Conservation (phyloP, 306 rosid species). For the Trichosanthes truncata region DNA sequence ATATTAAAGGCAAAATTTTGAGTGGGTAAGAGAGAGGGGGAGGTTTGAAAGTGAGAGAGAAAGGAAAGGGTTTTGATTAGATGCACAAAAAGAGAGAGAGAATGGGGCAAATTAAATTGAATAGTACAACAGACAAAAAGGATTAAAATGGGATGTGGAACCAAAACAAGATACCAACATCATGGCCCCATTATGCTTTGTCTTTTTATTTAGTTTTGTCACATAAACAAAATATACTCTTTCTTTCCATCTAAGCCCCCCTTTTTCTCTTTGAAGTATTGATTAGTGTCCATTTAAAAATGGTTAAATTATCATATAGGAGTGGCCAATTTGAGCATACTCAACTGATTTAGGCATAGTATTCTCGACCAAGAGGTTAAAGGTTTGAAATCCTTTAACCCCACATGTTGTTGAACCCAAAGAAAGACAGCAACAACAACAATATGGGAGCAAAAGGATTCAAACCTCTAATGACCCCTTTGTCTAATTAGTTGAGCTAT, state of each 20-base stretch:
- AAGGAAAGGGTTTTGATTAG: neutral
- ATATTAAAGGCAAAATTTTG: neutral
- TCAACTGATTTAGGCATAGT: neutral
- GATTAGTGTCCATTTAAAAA: neutral
- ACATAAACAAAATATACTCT: neutral
- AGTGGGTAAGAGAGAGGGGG: neutral
- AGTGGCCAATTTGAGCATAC: too few relatives aligned
- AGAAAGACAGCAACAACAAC: too few relatives aligned
- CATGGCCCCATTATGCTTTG: constrained; percentile 41
- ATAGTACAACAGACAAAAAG: constrained; percentile 29
- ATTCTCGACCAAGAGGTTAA: too few relatives aligned
- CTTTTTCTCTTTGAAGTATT: neutral
- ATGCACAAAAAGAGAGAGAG: neutral
- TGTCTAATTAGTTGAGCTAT: too few relatives aligned
- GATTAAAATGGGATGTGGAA: constrained; percentile 25
- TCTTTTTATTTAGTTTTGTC: constrained; percentile 3
- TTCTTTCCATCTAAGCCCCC: neutral
- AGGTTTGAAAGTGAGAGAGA: neutral
- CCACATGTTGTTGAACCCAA: neutral
- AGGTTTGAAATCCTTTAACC: too few relatives aligned
- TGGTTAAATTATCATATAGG: too few relatives aligned
- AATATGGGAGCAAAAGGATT: too few relatives aligned
- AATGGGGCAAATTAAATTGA: neutral
- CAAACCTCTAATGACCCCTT: neutral
- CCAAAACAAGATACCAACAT: constrained; percentile 43